These are phyloP conservation scores for Ustilaginoidea virens DNA, from an alignment of 2,329 filamentous ascomycete species.

Conservation along the genomic window DNA sequence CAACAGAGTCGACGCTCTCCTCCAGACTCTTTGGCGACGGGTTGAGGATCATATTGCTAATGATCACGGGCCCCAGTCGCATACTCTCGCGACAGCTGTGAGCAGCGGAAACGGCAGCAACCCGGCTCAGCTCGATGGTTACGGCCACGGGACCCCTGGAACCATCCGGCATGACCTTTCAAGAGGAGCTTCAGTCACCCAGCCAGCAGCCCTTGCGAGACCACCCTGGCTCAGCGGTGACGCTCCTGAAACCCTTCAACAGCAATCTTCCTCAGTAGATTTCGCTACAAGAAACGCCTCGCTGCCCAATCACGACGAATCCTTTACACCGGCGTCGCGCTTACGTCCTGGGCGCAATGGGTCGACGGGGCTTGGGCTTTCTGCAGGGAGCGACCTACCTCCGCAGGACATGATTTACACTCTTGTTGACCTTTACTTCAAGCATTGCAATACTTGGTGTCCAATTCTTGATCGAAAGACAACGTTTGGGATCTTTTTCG, in stretches of 20 bases:
- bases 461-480: conserved; percentile 28
- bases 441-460: conserved; percentile 47
- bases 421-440: conserved; percentile 46
- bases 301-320: conserved; percentile 1
- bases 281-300: conserved; percentile 1
- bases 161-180: conserved; percentile 10
- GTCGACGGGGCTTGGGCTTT: conserved; percentile 16
- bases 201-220: conserved; percentile 21
- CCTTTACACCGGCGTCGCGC: conserved; percentile 2
- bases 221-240: conserved; percentile 14
- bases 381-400: conserved; percentile 33
- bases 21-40: conserved; percentile 25
- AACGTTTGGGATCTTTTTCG: conserved; percentile 23
- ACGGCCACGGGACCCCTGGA: conserved; percentile 9
- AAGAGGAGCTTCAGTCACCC: conserved; percentile 9
- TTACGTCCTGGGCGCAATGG: conserved; percentile 8
- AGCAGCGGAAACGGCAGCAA: conserved; percentile 22
- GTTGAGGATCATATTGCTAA: conserved; percentile 26
- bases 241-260: conserved; percentile 13
- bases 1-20: conserved; percentile 33
- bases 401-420: conserved; percentile 45
- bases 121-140: conserved; percentile 13
- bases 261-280: conserved; percentile 5
- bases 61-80: conserved; percentile 13
- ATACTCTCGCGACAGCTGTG: conserved; percentile 17